These are phyloP conservation scores for Houttuynia cordata DNA, from an alignment of 164 flowering plant genomes.

Conservation along the genomic window DNA sequence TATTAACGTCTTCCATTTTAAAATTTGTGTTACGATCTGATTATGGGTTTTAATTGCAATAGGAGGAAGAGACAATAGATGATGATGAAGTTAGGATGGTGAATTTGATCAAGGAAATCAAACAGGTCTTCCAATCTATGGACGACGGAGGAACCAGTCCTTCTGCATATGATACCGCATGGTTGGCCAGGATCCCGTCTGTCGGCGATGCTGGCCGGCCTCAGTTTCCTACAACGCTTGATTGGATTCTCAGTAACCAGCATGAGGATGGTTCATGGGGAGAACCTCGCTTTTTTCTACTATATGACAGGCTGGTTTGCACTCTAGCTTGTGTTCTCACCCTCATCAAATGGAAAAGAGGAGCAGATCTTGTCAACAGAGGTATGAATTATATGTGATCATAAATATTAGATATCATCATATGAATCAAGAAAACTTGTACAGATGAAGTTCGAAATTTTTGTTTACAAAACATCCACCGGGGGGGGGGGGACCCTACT, in stretches of 20 bases:
- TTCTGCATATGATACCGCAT: conserved; percentile 8
- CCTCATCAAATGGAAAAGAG: background rate
- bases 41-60: too few relatives aligned
- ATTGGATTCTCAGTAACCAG: conserved; percentile 6
- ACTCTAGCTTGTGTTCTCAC: conserved; percentile 7
- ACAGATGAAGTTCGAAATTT: too few relatives aligned
- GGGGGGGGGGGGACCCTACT: too few relatives aligned
- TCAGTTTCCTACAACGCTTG: conserved; percentile 5
- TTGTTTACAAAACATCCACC: too few relatives aligned
- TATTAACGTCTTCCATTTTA: too few relatives aligned
- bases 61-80: too few relatives aligned
- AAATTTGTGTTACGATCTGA: too few relatives aligned
- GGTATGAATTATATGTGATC: too few relatives aligned
- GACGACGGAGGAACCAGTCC: conserved; percentile 4
- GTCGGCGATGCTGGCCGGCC: background rate
- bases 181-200: conserved; percentile 2
- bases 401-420: too few relatives aligned
- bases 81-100: background rate
- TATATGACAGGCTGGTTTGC: conserved; percentile 4
- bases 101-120: background rate
- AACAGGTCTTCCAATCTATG: background rate
- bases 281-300: conserved; percentile 2
- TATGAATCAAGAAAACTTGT: too few relatives aligned
- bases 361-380: background rate
- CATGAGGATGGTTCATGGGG: conserved; percentile 9